Percentiles rank a stretch among this genome's conserved stretches.
phyloP scores from a whole-genome alignment of 495 filamentous ascomycete species.

The Coniosporium apollinis region DNA sequence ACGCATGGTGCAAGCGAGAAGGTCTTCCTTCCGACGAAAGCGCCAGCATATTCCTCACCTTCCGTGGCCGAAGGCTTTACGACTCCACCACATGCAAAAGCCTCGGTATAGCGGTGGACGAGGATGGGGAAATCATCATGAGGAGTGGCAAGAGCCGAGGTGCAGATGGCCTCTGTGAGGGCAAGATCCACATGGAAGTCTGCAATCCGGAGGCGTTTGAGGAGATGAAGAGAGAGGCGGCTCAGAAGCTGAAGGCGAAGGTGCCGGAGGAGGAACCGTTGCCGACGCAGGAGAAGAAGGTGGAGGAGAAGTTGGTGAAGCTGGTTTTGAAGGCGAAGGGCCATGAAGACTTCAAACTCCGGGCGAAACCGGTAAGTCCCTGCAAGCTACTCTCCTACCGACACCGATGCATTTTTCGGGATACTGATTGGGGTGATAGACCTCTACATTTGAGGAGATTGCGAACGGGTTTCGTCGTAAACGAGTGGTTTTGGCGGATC shows the following conservation, averaged over 20 bases:
- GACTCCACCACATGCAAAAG: slow-evolving; percentile 55
- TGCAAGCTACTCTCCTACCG: neutral
- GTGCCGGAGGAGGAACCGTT: slow-evolving; percentile 14
- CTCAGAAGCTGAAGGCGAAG: slow-evolving; percentile 20
- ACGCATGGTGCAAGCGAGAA: slow-evolving; percentile 51
- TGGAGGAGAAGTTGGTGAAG: slow-evolving; percentile 35
- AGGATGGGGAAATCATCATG: slow-evolving; percentile 19
- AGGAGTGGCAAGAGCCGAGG: slow-evolving; percentile 15
- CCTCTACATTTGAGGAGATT: slow-evolving; percentile 37
- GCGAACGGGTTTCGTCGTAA: slow-evolving; percentile 33
- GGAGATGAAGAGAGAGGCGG: slow-evolving; percentile 16
- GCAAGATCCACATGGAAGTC: slow-evolving; percentile 43
- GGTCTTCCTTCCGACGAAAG: slow-evolving; percentile 30
- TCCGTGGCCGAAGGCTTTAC: slow-evolving; percentile 57
- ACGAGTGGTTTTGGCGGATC: slow-evolving; percentile 28
- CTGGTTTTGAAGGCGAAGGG: slow-evolving; percentile 44
- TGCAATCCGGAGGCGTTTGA: slow-evolving; percentile 41
- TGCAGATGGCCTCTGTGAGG: slow-evolving; percentile 18
- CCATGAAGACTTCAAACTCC: slow-evolving; percentile 37
- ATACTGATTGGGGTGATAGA: slow-evolving; percentile 20
- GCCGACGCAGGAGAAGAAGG: slow-evolving; percentile 14
- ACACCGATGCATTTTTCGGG: neutral
- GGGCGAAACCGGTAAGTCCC: slow-evolving; percentile 33
- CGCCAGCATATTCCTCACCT: slow-evolving; percentile 53
- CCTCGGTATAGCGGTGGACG: slow-evolving; percentile 36